A percentile compares a stretch with the other conserved stretches of the same genome.
phyloP scores from a whole-genome alignment of 345 rosid genomes.

The Odontarrhena argentea region DNA sequence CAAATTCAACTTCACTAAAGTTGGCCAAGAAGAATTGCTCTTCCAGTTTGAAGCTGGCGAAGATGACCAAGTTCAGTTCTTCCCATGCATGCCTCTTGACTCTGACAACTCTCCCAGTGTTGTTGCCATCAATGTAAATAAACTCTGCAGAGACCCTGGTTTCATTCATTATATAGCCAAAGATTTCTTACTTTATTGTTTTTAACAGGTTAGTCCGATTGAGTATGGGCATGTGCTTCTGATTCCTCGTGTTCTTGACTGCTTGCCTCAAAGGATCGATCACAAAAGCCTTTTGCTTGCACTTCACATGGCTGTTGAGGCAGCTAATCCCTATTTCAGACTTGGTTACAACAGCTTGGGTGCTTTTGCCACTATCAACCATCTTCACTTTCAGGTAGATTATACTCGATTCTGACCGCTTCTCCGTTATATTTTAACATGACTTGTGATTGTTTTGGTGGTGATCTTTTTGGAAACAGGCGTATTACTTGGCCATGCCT shows the following conservation, averaged over 20 bases:
- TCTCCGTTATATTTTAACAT: background rate
- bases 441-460: slow-evolving; percentile 17
- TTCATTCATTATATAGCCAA: background rate
- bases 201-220: slow-evolving; percentile 89
- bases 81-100: slow-evolving; percentile 70
- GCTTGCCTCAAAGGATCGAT: slow-evolving; percentile 98
- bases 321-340: slow-evolving; percentile 86
- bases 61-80: slow-evolving; percentile 72
- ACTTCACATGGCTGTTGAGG: slow-evolving; percentile 83
- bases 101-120: slow-evolving; percentile 79
- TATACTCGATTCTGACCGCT: background rate
- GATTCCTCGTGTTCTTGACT: slow-evolving; percentile 90
- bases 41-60: slow-evolving; percentile 92
- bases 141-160: slow-evolving; percentile 1
- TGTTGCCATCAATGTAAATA: slow-evolving; percentile 90
- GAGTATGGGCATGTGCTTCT: slow-evolving; percentile 97
- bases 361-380: slow-evolving; percentile 98
- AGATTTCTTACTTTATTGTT: slow-evolving; percentile 4
- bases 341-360: slow-evolving; percentile 99
- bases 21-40: slow-evolving; percentile 98
- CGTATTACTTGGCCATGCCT: slow-evolving; percentile 82
- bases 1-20: slow-evolving; percentile 97
- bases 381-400: slow-evolving; percentile 97
- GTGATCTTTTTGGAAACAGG: slow-evolving; percentile 48
- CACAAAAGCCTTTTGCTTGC: slow-evolving; percentile 87